Evolutionary conservation across 768 basidiomycete species (phyloP), one percentile per base, ranked within the genome.

Genomic region (Calocera cornea): DNA sequence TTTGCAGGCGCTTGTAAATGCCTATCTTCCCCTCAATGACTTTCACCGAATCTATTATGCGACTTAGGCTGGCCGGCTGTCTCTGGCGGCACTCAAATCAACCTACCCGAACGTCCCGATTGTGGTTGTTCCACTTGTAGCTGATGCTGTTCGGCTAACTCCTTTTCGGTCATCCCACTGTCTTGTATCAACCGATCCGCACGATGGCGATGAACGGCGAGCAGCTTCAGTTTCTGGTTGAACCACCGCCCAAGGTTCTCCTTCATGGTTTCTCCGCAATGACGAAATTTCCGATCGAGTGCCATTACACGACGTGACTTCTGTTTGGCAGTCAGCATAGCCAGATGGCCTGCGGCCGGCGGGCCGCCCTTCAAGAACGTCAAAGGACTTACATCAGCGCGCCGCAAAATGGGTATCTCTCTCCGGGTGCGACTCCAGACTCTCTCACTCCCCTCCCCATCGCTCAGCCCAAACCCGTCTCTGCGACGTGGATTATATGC

Each of bases 401-500:
- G 38, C 7, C 68, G 65, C 12, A 67, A 36, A 41, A 17, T 19
- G 11, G 68, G 29, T 14, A 69, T 64, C 5, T 68, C 10, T 11
- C 22, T 11, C 22, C 64, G 41, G 3, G 67, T 31, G 5, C 27
- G 19, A 24, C 66, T 67, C 69, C 69, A 69, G 16, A 69, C 41
- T 11, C 63, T 67, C 47, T 69, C 69, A 38, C 69, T 64, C 2
- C 69, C 69, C 40, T 69, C 69, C 1, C 69, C 69, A 64, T 69
- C 47, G 2, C 5, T 27, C 17, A 67, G 24, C 17, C 65, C 65
- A 50, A 66, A 69, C 0, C 63, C 60, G 0, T 34, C 22, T 1
- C 67, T 17, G 27, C 44, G 34, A 19, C 67, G 8, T 19, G 67
- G 67, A 29, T 67, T 33, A 54, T 36, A 50, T 54, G 64, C 34